Evolutionary conservation across 2,329 filamentous ascomycete species (phyloP), one percentile per base, ranked within the genome.

Genomic region (Ustilaginoidea virens): DNA sequence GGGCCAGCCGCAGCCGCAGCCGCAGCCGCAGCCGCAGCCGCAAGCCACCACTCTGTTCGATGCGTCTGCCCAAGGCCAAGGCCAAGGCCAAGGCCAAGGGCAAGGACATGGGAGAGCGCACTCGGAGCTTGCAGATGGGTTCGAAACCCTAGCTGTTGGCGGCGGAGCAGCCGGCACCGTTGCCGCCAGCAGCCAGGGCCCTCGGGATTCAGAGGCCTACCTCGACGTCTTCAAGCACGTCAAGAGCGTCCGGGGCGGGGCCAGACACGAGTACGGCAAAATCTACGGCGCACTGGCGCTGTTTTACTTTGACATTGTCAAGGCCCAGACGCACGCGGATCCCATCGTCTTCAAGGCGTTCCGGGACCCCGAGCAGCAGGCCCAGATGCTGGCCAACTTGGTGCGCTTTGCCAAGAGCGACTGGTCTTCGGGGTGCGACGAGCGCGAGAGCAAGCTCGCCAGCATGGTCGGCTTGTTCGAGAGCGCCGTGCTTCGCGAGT

Each of bases 191-290:
- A 6, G 26, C 58, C 10, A 49, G 55, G 17, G 47, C 58, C 14
- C 55, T 13, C 55, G 65, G 37, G 75, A 83, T 36, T 66, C 74
- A 0, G 64, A 69, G 11, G 64, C 69, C 3, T 65, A 83, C 16
- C 54, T 94, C 28, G 66, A 67, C 18, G 69, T 85, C 1, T 61
- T 96, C 33, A 67, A 73, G 32, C 66, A 66, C 17, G 76, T 75
- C 17, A 73, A 66, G 43, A 96, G 87, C 27, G 70, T 92, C 28
- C 68, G 90, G 23, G 90, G 87, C 4, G 71, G 75, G 42, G 90
- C 90, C 25, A 70, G 86, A 36, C 74, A 90, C 42, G 86, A 96
- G 51, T 98, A 86, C 48, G 87, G 80, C 11, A 92, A 79, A 49
- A 65, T 96, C 10, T 92, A 96, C 52, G 78, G 75, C n/a, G 80